A percentile compares a stretch with the other conserved stretches of the same genome.
Evolutionary conservation across 495 filamentous ascomycete genomes (phyloP).

Genomic region (Podospora fimiseda): DNA sequence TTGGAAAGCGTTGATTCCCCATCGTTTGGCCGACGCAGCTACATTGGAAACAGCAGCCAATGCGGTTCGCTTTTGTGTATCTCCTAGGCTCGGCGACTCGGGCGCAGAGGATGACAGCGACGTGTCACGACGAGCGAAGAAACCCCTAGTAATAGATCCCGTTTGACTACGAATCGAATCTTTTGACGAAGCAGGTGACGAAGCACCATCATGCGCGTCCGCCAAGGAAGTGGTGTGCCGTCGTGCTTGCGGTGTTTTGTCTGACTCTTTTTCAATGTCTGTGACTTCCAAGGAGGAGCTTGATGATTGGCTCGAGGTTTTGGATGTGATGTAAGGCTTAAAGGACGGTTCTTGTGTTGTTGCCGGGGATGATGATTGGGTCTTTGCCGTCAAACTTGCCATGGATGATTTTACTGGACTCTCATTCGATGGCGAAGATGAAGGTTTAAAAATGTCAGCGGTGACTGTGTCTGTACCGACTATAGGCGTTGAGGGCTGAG

Average conservation of each 20-base stretch:
- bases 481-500: conserved; percentile 55
- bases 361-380: conserved; percentile 48
- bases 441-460: conserved; percentile 48
- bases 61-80: conserved; percentile 36
- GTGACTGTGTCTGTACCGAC: conserved; percentile 57
- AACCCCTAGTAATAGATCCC: conserved; percentile 29
- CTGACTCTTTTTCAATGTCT: conserved; percentile 29
- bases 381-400: conserved; percentile 59
- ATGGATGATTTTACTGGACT: conserved; percentile 54
- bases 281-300: conserved; percentile 26
- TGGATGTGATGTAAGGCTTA: conserved; percentile 31
- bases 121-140: conserved; percentile 37
- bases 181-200: conserved; percentile 29
- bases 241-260: conserved; percentile 32
- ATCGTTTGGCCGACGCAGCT: conserved; percentile 75
- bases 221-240: conserved; percentile 39
- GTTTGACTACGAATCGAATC: conserved; percentile 33
- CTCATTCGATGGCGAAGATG: conserved; percentile 43
- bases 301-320: conserved; percentile 38
- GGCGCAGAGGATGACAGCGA: conserved; percentile 18
- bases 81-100: conserved; percentile 19
- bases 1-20: conserved; percentile 68
- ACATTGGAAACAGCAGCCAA: conserved; percentile 61
- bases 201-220: conserved; percentile 25
- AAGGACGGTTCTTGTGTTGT: conserved; percentile 44